Percentiles rank a stretch among this genome's conserved stretches.
Evolutionary conservation across 2,329 filamentous ascomycete species (phyloP).

Genomic region (Alternaria sp.): DNA sequence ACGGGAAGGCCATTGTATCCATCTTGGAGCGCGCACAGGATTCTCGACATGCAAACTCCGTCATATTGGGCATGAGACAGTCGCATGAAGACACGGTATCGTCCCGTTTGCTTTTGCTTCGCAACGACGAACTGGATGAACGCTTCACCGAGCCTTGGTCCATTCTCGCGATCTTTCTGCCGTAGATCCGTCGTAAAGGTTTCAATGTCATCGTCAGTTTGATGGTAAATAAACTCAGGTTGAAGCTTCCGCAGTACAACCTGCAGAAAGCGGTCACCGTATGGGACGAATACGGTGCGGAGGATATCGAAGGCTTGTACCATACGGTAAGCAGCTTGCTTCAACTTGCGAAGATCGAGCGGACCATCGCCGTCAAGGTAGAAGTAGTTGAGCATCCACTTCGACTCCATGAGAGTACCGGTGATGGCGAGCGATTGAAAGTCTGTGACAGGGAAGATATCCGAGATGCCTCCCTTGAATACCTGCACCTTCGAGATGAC

Average conservation of each 20-base stretch:
- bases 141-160: constrained; percentile 41
- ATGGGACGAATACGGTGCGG: constrained; percentile 48
- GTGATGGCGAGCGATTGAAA: constrained; percentile 49
- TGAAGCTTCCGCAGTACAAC: constrained; percentile 45
- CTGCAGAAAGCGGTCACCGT: constrained; percentile 47
- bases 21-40: constrained; percentile 40
- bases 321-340: constrained; percentile 43
- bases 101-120: constrained; percentile 42
- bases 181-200: constrained; percentile 41
- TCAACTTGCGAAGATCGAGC: constrained; percentile 44
- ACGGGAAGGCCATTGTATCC: constrained; percentile 47
- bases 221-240: constrained; percentile 44
- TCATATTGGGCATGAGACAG: constrained; percentile 50
- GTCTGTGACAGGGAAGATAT: constrained; percentile 46
- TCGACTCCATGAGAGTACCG: constrained; percentile 45
- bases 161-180: constrained; percentile 42
- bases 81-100: constrained; percentile 46
- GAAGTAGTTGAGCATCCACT: constrained; percentile 51
- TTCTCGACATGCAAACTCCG: constrained; percentile 44
- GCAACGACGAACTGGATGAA: constrained; percentile 46
- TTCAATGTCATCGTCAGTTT: constrained; percentile 43
- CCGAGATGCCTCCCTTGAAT: constrained; percentile 48
- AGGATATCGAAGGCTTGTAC: constrained; percentile 48
- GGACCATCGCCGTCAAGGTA: constrained; percentile 44
- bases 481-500: constrained; percentile 49